phyloP scores from a whole-genome alignment of 2,329 filamentous ascomycete species.

The Harringtonia aguacate region DNA sequence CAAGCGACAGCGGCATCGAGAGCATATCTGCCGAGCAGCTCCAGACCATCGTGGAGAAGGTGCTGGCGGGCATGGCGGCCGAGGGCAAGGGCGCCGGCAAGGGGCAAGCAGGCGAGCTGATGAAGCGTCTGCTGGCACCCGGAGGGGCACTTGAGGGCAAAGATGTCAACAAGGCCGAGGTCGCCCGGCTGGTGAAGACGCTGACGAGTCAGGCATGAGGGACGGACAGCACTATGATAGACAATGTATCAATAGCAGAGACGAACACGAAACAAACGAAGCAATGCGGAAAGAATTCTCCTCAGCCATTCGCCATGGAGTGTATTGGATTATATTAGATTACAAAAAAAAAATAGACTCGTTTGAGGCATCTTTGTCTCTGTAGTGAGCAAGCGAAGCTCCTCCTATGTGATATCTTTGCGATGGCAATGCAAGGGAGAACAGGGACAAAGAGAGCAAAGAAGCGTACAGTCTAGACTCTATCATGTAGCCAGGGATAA shows the following conservation, averaged over 20 bases:
- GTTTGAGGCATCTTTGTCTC: no score
- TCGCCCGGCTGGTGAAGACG: conserved; percentile 53
- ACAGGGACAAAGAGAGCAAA: no score
- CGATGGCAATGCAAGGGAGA: no score
- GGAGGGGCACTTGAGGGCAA: conserved; percentile 48
- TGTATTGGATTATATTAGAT: no score
- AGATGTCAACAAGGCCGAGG: conserved; percentile 49
- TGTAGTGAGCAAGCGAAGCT: no score
- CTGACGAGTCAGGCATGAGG: conserved; percentile 12
- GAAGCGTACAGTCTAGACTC: no score
- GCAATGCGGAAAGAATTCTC: no score
- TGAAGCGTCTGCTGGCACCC: conserved; percentile 48
- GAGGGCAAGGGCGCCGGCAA: conserved; percentile 31
- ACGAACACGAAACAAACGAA: no score
- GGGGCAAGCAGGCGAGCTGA: conserved; percentile 44
- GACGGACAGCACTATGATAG: not conserved
- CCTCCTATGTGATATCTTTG: no score
- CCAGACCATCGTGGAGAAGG: conserved; percentile 35
- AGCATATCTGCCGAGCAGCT: conserved; percentile 49
- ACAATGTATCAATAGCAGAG: not conserved
- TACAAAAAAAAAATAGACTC: no score
- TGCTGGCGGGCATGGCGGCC: conserved; percentile 38
- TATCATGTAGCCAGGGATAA: no score
- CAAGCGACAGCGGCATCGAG: conserved; percentile 46
- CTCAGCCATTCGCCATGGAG: no score